Percentiles rank a stretch among this genome's conserved stretches.
Evolutionary conservation across 495 filamentous ascomycete species (phyloP).

Genomic region (Astrothelium macrocarpum): DNA sequence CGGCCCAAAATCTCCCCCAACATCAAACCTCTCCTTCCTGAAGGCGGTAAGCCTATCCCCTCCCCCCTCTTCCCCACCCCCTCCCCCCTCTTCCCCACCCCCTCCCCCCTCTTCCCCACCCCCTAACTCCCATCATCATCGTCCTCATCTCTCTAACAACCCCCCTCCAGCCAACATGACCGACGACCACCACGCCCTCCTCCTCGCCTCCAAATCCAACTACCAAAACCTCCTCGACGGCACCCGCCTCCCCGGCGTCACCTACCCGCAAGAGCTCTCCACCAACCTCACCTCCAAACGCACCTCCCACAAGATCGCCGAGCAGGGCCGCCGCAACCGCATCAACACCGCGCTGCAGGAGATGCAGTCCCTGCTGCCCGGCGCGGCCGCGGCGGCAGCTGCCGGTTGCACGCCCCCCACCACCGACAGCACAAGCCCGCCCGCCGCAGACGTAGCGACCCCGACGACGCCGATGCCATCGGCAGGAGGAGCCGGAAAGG

Average conservation of each 20-base stretch:
- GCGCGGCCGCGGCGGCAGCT: slow-evolving; percentile 8
- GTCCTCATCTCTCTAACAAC: background rate
- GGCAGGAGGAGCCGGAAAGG: no score
- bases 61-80: slow-evolving; percentile 7
- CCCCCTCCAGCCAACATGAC: slow-evolving; percentile 35
- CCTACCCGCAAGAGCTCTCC: slow-evolving; percentile 80
- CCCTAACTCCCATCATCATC: background rate
- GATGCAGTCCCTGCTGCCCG: slow-evolving; percentile 73
- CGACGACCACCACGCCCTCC: slow-evolving; percentile 69
- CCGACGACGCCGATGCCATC: no score
- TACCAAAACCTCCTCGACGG: slow-evolving; percentile 97
- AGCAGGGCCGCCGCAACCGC: slow-evolving; percentile 87
- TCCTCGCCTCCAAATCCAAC: slow-evolving; percentile 89
- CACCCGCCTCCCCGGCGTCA: slow-evolving; percentile 77
- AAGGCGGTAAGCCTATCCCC: slow-evolving; percentile 48
- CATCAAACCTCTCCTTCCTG: slow-evolving; percentile 81
- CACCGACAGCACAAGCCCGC: slow-evolving; percentile 12
- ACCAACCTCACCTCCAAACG: slow-evolving; percentile 93
- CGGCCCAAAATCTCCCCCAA: slow-evolving; percentile 89
- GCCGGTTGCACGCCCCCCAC: background rate
- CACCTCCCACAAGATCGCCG: slow-evolving; percentile 94
- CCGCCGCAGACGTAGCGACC: slow-evolving; percentile 4
- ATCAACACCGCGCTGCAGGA: slow-evolving; percentile 92
- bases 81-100: background rate
- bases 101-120: slow-evolving; percentile 7